Conservation (phyloP, 352 stramenopile genomes). For the Globisporangium recalcitrans region DNA sequence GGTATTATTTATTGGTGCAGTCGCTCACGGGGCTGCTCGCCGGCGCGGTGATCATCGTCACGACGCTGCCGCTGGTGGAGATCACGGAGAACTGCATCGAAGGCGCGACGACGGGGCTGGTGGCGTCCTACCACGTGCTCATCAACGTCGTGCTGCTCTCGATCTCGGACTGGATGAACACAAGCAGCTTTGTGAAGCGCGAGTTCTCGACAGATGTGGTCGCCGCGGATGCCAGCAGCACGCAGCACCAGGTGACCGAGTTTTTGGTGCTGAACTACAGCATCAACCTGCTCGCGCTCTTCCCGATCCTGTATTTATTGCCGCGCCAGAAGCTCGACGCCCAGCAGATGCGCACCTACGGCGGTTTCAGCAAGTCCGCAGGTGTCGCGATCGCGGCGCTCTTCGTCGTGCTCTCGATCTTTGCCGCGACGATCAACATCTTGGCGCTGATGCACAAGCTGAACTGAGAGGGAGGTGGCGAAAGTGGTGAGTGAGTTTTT, state of each 20-base stretch:
- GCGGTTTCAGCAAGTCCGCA: constrained; percentile 34
- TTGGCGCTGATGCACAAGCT: constrained; percentile 22
- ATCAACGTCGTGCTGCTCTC: constrained; percentile 57
- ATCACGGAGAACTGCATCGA: constrained; percentile 73
- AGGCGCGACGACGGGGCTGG: constrained; percentile 56
- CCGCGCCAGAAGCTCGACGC: constrained; percentile 57
- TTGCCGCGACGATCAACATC: constrained; percentile 40
- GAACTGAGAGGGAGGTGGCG: neutral
- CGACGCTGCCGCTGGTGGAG: constrained; percentile 59
- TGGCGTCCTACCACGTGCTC: constrained; percentile 56
- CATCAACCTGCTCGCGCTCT: constrained; percentile 48
- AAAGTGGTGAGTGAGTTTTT: neutral
- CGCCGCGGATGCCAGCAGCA: constrained; percentile 24
- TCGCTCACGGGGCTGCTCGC: constrained; percentile 40
- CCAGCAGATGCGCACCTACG: constrained; percentile 57
- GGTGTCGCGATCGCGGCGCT: constrained; percentile 32
- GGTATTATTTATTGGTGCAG: constrained; percentile 42
- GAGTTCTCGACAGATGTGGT: constrained; percentile 36
- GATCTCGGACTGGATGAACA: constrained; percentile 52
- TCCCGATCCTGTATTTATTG: constrained; percentile 64
- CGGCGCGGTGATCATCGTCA: constrained; percentile 39
- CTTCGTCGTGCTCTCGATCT: constrained; percentile 40
- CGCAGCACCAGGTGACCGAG: constrained; percentile 30
- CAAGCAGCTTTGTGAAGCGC: constrained; percentile 29
- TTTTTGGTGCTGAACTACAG: constrained; percentile 41